Evolutionary conservation across 2,329 filamentous ascomycete genomes (phyloP), one percentile per base, ranked within the genome.

Genomic region (Penicillium sp.): DNA sequence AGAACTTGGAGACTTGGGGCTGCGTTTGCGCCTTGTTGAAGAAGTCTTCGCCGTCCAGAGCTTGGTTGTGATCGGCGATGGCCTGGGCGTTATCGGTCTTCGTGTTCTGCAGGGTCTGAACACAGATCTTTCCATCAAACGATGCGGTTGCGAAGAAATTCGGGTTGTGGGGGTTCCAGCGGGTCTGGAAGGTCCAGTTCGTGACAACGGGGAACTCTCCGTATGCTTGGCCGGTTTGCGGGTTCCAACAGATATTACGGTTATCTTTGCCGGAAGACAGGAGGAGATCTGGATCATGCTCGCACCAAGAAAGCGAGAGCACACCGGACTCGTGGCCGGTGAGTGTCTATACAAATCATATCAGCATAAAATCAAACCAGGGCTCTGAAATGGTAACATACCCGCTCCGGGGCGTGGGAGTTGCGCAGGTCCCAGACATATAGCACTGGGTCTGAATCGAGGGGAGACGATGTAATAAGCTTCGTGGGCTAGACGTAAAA

Each of bases 151-250:
- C 95, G 49, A 93, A 91, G 57, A 99, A 81, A 70, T 87, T 90
- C 11, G 94, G 93, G 74, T 99, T 96, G 65, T 90, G 87, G 31
- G 94, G 94, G 73, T 96, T 92, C 83, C 95, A 97, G 60, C 88
- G 85, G 5, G 94, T 96, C 72, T 93, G 87, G 80, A 99, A 99
- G 6, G 92, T 96, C 93, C 94, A 99, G 76, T 97, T 99, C n/a
- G 93, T 97, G 53, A 96, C 92, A 68, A 97, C 91, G 5, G 93
- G 92, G 70, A 97, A 93, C 76, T 97, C 93, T 63, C 95, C 94
- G 62, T 92, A 89, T 13, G 85, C 82, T 71, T 94, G 86, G 52
- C 93, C 93, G 3, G 89, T 96, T 69, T 94, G 90, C 1, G 94
- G 91, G 75, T 97, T 97, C 94, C 95, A 99, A 60, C 94, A 87